phyloP scores from a whole-genome alignment of 148 eudicot species.

The Rhododendron kiyosumense region DNA sequence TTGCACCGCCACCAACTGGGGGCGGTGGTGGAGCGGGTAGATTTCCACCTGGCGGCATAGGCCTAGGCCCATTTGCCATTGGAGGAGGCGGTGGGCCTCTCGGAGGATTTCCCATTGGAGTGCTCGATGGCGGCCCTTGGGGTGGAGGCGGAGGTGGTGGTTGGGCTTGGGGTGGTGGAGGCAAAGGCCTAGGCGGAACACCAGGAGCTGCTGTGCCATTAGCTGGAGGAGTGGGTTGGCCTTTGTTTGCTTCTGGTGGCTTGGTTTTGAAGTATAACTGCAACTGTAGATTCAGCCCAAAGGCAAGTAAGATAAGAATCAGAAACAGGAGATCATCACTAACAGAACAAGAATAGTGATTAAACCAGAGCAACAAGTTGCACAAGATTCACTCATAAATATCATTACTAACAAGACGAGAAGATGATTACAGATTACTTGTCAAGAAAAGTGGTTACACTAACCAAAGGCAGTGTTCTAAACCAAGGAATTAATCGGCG shows the following conservation, averaged over 20 bases:
- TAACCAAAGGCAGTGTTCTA: no score
- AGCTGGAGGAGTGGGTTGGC: conserved; percentile 55
- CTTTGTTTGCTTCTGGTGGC: conserved; percentile 87
- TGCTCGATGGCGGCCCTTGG: conserved; percentile 54
- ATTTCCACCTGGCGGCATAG: conserved; percentile 78
- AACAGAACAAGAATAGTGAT: neutral
- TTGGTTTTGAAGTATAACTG: conserved; percentile 90
- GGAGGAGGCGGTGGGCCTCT: conserved; percentile 56
- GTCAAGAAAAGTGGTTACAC: neutral
- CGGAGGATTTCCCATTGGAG: conserved; percentile 58
- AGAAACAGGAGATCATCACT: neutral
- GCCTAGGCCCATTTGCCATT: conserved; percentile 80
- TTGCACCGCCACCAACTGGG: conserved; percentile 49
- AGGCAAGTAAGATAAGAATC: conserved; percentile 7
- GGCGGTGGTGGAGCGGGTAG: conserved; percentile 79
- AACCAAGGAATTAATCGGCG: no score
- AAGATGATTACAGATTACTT: neutral
- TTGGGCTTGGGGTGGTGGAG: conserved; percentile 59
- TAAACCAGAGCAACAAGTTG: neutral
- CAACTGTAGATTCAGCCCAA: conserved; percentile 42
- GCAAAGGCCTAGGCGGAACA: conserved; percentile 54
- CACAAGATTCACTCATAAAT: neutral
- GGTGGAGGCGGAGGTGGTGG: conserved; percentile 73
- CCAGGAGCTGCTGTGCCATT: conserved; percentile 74
- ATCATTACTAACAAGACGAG: neutral